Base-by-base conservation (phyloP, 495 filamentous ascomycete genomes). In the Tuber microsphaerosporum region DNA sequence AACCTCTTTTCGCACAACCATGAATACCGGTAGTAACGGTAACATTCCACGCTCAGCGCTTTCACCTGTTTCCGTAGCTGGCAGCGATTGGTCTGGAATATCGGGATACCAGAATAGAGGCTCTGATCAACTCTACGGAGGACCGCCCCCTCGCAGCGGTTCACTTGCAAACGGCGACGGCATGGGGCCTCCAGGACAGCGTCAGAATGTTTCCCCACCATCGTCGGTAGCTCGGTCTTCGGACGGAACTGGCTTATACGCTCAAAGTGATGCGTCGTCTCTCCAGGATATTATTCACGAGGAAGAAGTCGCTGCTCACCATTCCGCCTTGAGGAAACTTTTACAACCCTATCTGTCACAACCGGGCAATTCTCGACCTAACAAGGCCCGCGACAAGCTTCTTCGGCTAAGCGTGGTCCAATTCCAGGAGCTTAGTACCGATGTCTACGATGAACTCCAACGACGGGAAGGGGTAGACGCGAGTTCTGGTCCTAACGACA, bases 381-480 rank as follows among this genome's bases (percentile, higher is more conserved):
- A 94, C 84, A 91, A 92, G 83, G 95, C 95, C 61, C 89, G 93
- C 71, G 95, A 97, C 84, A 99, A 99, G 85, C 86, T 98, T 69
- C 88, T 97, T 71, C 89, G 94, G 70, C 86, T 99, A 48, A 96
- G 93, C 1, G 86, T 91, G 16, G 93, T 94, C 39, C 95, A 99
- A 82, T 99, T 99, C 83, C 92, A 97, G 82, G 95, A 99, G 85
- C 87, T 99, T 34, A 97, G 93, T 82, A 98, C 94, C 34, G 95
- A 99, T 84, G 95, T 99, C 45, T 98, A 93, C 84, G 95, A 99
- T 84, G 95, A 99, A 84, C 86, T 97, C 68, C 88, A 95, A 76
- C 92, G 95, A 48, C 89, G 95, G 75, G 86, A 86, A 43, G 83
- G 84, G 2, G 86, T 83, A 56, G 88, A 89, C 70, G 80, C 83